phyloP scores from a whole-genome alignment of 2,329 filamentous ascomycete species.

The Exophiala calicioides region DNA sequence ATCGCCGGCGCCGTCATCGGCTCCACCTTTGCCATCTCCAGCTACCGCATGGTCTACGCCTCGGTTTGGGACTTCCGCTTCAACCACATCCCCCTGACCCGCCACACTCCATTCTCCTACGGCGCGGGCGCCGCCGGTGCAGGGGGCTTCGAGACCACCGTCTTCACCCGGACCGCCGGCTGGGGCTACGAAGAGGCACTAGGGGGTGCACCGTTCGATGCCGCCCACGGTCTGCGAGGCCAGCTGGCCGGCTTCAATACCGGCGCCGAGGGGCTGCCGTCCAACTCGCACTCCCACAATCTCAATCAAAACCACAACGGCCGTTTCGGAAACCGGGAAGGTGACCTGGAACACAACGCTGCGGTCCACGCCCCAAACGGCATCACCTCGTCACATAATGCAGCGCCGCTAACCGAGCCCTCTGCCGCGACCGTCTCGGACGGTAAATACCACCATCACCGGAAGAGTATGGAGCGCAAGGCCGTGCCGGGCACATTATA shows the following conservation, averaged over 20 bases:
- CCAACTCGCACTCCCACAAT: background rate
- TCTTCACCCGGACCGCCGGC: constrained; percentile 61
- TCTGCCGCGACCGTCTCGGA: constrained; percentile 1
- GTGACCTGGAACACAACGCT: constrained; percentile 24
- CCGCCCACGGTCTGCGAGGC: constrained; percentile 32
- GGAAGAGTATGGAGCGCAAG: constrained; percentile 21
- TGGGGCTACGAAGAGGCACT: constrained; percentile 55
- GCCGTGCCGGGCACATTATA: too few relatives aligned
- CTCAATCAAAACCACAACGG: background rate
- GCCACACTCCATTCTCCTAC: constrained; percentile 58
- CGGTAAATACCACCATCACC: constrained; percentile 15
- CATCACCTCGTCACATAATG: background rate
- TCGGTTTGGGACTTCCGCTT: constrained; percentile 68
- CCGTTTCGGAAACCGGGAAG: constrained; percentile 8
- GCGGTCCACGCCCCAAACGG: constrained; percentile 6
- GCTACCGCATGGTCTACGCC: constrained; percentile 69
- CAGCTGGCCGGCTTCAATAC: constrained; percentile 26
- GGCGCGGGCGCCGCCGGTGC: constrained; percentile 39
- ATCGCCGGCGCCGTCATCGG: constrained; percentile 67
- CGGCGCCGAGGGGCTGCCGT: constrained; percentile 12
- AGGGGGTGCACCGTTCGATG: constrained; percentile 47
- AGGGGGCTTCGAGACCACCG: constrained; percentile 53
- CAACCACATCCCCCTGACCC: constrained; percentile 66
- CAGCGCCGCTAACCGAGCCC: background rate
- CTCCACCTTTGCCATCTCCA: constrained; percentile 63